Base-by-base conservation (phyloP, 768 basidiomycete genomes). In the Tulasnella sp. region DNA sequence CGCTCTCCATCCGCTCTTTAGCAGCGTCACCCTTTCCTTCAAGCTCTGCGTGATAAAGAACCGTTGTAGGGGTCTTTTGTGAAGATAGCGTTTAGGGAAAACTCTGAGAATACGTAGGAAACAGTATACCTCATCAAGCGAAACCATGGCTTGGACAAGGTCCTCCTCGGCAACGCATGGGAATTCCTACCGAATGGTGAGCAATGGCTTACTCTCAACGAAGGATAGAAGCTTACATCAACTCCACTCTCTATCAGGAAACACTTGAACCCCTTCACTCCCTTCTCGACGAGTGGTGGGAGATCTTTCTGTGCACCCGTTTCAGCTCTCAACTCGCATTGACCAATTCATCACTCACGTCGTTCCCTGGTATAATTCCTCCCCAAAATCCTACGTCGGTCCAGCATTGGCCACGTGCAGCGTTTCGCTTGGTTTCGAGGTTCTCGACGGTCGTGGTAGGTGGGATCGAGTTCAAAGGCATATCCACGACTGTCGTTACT, bases 401-500 rank as follows among this genome's bases (percentile, higher is more conserved):
- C 84, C 89, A 89, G 81, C 91, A 93, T 82, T 95, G 91, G 2
- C 89, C 90, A 72, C 84, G 81, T 3, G 97, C 94, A 0, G 91
- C 93, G 15, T 83, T 82, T 6, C 90, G 88, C 86, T 99, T 99
- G 37, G 85, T 81, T 70, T 89, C 84, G 11, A 99, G 87, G 82
- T 97, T 90, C 6, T 85, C 85, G 10, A 95, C 88, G 0, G 94
- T 96, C 1, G 95, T 96, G 0, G 98, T 98, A 0, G 98, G 95
- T 0, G 97, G 97, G 75, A 99, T 93, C 2, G 96, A 97, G 84
- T 99, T 98, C 76, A 99, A 86, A 2, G 97, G 98, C 97, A 99
- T 99, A 85, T 99, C 98, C 42, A 98, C 91, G 29, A 99, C 86
- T 7, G 95, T 94, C 10, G 96, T 98, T n/a, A 98, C 90, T 9